A percentile compares a stretch with the other conserved stretches of the same genome.
phyloP scores from a whole-genome alignment of 2,329 filamentous ascomycete species.

The Kalmusia sp. region DNA sequence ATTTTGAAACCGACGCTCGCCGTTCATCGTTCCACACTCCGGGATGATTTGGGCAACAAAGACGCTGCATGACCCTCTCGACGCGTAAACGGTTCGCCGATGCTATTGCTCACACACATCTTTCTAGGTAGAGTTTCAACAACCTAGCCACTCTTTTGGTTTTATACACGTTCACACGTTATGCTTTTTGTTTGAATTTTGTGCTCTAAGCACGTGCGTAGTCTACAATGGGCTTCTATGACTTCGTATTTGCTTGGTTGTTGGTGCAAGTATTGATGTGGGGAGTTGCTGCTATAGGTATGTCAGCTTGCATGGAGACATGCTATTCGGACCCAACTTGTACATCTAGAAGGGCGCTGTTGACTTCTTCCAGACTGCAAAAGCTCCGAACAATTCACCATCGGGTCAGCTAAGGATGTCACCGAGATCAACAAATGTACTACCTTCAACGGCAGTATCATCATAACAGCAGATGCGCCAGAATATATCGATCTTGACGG shows the following conservation, averaged over 20 bases:
- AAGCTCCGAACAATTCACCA: slow-evolving; percentile 16
- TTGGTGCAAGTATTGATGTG: background rate
- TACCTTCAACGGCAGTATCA: slow-evolving; percentile 24
- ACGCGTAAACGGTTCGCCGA: background rate
- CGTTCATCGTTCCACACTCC: no score
- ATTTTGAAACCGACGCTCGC: slow-evolving; percentile 1
- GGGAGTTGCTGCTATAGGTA: slow-evolving; percentile 4
- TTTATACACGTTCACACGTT: background rate
- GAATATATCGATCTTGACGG: slow-evolving; percentile 23
- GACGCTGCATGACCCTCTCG: no score
- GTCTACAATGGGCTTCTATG: background rate
- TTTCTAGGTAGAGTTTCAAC: background rate
- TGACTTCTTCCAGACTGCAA: slow-evolving; percentile 23
- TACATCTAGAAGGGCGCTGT: background rate
- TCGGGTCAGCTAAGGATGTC: slow-evolving; percentile 25
- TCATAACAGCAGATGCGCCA: slow-evolving; percentile 24
- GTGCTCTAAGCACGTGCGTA: no score
- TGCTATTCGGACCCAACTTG: background rate
- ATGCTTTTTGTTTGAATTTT: slow-evolving; percentile 4
- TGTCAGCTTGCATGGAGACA: background rate
- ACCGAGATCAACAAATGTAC: slow-evolving; percentile 20
- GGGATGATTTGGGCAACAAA: no score
- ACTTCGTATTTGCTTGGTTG: background rate
- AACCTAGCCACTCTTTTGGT: background rate
- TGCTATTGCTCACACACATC: background rate